These are phyloP conservation scores for Puccinia brachypodii DNA, from an alignment of 1,284 basidiomycete species.

Conservation along the genomic window DNA sequence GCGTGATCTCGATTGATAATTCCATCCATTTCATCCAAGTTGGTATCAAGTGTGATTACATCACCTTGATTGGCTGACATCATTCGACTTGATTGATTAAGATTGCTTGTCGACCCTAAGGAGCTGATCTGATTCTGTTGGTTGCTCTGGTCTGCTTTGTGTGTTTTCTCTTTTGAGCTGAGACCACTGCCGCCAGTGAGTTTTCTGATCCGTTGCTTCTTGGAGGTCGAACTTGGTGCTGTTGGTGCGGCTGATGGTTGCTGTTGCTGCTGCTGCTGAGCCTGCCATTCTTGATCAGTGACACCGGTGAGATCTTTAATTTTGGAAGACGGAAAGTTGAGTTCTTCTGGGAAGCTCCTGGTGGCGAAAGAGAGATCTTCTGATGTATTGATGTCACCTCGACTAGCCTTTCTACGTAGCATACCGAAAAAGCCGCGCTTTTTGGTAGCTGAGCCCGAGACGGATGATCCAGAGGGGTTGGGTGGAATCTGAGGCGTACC, in stretches of 20 bases:
- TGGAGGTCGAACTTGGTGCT: not conserved
- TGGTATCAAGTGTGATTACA: slow-evolving; percentile 67
- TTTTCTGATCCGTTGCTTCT: slow-evolving; percentile 33
- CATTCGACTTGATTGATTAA: slow-evolving; percentile 13
- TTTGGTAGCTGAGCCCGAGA: slow-evolving; percentile 8
- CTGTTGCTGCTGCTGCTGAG: slow-evolving; percentile 8
- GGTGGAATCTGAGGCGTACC: not conserved
- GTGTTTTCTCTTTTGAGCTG: slow-evolving; percentile 22
- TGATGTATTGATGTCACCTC: slow-evolving; percentile 15
- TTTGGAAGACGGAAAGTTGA: slow-evolving; percentile 32
- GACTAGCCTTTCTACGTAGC: slow-evolving; percentile 42
- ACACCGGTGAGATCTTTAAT: slow-evolving; percentile 36
- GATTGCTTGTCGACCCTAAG: not conserved
- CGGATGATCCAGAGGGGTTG: not conserved
- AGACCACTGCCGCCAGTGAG: slow-evolving; percentile 21
- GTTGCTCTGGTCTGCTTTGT: slow-evolving; percentile 11
- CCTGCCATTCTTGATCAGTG: slow-evolving; percentile 26
- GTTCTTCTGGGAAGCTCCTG: slow-evolving; percentile 35
- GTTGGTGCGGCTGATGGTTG: slow-evolving; percentile 1
- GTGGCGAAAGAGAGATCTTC: slow-evolving; percentile 15
- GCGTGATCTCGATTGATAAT: slow-evolving; percentile 66
- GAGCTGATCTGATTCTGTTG: not conserved
- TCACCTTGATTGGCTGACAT: slow-evolving; percentile 23
- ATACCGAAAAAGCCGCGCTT: slow-evolving; percentile 45
- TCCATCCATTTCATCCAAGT: slow-evolving; percentile 78